Evolutionary conservation across 345 rosid genomes (phyloP).

Genomic region (Arabidopsis arenosa): DNA sequence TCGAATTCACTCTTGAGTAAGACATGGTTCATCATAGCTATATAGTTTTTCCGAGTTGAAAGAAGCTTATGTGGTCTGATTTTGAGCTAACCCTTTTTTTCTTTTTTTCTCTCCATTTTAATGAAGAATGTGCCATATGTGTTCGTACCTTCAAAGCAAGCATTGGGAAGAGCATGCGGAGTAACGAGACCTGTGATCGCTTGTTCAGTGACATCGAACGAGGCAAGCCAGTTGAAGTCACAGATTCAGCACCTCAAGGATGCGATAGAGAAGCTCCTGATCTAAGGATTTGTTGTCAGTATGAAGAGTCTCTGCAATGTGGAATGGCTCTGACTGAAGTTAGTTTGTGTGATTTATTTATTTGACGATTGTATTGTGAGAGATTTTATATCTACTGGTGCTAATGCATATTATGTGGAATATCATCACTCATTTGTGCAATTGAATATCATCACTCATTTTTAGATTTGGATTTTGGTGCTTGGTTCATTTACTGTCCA

Average conservation of each 20-base stretch:
- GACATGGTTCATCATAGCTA: neutral
- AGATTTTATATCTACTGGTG: neutral
- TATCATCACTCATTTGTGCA: constrained; percentile 14
- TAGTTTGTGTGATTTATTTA: neutral
- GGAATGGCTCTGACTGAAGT: constrained; percentile 62
- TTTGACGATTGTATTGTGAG: neutral
- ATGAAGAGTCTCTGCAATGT: constrained; percentile 73
- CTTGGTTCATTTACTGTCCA: neutral
- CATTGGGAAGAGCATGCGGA: constrained; percentile 91
- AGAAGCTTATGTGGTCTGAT: too few species aligned
- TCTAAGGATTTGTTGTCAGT: constrained; percentile 56
- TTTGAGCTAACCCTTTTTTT: neutral
- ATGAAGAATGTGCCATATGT: constrained; percentile 92
- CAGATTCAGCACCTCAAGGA: constrained; percentile 87
- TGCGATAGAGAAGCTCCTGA: constrained; percentile 88
- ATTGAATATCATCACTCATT: too few species aligned
- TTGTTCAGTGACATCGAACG: constrained; percentile 77
- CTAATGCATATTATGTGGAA: neutral
- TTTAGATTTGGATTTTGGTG: constrained; percentile 15
- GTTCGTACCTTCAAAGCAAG: constrained; percentile 89
- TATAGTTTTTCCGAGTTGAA: too few species aligned
- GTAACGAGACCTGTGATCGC: constrained; percentile 89
- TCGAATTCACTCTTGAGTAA: neutral
- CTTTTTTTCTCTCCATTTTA: neutral
- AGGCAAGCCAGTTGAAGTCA: constrained; percentile 76